Evolutionary conservation across 1,284 basidiomycete species (phyloP).

Genomic region (Heterobasidion occidentale): DNA sequence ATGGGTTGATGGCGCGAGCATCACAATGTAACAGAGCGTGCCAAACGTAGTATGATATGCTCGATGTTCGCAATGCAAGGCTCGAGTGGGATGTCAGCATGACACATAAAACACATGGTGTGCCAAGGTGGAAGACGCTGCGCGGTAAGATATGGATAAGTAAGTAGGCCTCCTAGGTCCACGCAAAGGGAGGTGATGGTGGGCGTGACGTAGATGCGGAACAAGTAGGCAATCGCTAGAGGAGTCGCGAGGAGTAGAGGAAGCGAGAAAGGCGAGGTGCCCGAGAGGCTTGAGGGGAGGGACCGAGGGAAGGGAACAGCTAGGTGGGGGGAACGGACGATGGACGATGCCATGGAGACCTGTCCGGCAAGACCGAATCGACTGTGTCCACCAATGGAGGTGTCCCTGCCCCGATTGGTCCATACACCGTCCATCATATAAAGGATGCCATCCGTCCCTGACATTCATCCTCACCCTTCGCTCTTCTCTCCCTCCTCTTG

Average conservation of each 20-base stretch:
- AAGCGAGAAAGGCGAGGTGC: background rate
- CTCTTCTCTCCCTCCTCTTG: background rate
- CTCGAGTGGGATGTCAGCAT: too few species aligned
- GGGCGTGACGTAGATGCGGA: too few species aligned
- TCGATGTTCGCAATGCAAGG: too few species aligned
- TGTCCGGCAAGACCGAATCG: constrained; percentile 2
- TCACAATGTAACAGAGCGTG: too few species aligned
- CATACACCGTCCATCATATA: constrained; percentile 2
- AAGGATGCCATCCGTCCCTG: background rate
- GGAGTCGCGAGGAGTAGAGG: background rate
- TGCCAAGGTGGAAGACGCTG: too few species aligned
- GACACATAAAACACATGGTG: too few species aligned
- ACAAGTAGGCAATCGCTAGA: too few species aligned
- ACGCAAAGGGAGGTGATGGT: too few species aligned
- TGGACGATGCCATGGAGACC: background rate
- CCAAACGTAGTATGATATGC: too few species aligned
- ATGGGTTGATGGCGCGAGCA: too few species aligned
- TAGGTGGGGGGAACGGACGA: background rate
- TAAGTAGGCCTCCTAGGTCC: too few species aligned
- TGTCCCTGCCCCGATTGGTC: background rate
- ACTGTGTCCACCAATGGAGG: background rate
- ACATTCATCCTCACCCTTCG: background rate
- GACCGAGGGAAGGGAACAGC: background rate
- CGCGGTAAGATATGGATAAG: too few species aligned
- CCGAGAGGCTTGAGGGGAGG: background rate